Evolutionary conservation across 176 grass and related monocot genomes (phyloP).

Genomic region (Oryza officinalis): DNA sequence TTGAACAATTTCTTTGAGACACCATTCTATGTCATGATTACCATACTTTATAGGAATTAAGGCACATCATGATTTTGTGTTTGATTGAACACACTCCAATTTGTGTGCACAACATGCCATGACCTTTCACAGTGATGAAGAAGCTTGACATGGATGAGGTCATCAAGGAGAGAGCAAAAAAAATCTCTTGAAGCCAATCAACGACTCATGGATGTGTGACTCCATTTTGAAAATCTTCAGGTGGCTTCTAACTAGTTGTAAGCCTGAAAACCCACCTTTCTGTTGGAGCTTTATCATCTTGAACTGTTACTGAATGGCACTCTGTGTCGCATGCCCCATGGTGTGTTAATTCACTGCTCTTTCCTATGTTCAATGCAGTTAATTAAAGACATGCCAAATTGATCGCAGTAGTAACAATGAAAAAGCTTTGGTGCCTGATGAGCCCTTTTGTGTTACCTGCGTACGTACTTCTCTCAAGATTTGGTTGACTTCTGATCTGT

Average conservation of each 20-base stretch:
- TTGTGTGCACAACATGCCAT: slow-evolving; percentile 65
- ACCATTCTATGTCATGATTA: neutral
- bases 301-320: neutral
- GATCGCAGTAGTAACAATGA: neutral
- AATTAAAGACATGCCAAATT: slow-evolving; percentile 25
- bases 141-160: slow-evolving; percentile 79
- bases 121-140: slow-evolving; percentile 73
- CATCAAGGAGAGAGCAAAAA: slow-evolving; percentile 70
- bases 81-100: neutral
- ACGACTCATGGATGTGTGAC: neutral
- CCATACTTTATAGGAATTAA: neutral
- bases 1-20: too few relatives aligned
- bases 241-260: too few relatives aligned
- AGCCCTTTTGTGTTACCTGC: neutral
- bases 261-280: neutral
- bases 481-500: neutral
- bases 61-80: neutral
- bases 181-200: slow-evolving; percentile 47
- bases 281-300: neutral
- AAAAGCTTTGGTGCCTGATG: neutral
- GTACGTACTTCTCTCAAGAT: neutral
- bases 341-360: too few relatives aligned
- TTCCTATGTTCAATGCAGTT: too few relatives aligned
- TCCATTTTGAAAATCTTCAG: neutral
- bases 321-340: neutral